Evolutionary conservation across 257 asterid genomes (phyloP).

Genomic region (Cordia subcordata): DNA sequence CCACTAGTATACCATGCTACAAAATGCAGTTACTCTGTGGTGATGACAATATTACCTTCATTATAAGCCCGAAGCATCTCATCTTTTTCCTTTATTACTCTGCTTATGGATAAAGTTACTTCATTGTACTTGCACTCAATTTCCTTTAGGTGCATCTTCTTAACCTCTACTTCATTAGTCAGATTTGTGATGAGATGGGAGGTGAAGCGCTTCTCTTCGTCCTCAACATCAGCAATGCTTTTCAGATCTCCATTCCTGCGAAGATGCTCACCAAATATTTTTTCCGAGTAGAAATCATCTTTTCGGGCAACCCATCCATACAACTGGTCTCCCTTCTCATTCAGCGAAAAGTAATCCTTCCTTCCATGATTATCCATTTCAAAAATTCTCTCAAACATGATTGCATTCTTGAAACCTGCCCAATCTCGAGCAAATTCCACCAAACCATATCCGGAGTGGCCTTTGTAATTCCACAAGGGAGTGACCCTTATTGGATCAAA

Average conservation of each 20-base stretch:
- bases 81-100: constrained; percentile 31
- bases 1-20: neutral
- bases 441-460: constrained; percentile 20
- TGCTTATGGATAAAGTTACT: constrained; percentile 24
- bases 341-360: constrained; percentile 29
- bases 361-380: constrained; percentile 41
- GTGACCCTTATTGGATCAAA: constrained; percentile 39
- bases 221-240: constrained; percentile 5
- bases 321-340: constrained; percentile 10
- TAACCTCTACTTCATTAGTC: constrained; percentile 22
- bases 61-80: constrained; percentile 31
- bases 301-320: constrained; percentile 19
- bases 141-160: constrained; percentile 23
- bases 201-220: constrained; percentile 32
- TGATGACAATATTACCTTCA: constrained; percentile 24
- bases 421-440: constrained; percentile 54
- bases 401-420: constrained; percentile 46
- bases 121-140: constrained; percentile 43
- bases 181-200: constrained; percentile 25
- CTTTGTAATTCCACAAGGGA: constrained; percentile 17
- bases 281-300: neutral
- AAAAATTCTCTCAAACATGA: constrained; percentile 54
- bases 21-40: neutral
- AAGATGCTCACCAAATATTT: neutral
- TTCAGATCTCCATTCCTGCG: neutral